phyloP scores from a whole-genome alignment of 805 yeast genomes.

The Metschnikowia lachancei region DNA sequence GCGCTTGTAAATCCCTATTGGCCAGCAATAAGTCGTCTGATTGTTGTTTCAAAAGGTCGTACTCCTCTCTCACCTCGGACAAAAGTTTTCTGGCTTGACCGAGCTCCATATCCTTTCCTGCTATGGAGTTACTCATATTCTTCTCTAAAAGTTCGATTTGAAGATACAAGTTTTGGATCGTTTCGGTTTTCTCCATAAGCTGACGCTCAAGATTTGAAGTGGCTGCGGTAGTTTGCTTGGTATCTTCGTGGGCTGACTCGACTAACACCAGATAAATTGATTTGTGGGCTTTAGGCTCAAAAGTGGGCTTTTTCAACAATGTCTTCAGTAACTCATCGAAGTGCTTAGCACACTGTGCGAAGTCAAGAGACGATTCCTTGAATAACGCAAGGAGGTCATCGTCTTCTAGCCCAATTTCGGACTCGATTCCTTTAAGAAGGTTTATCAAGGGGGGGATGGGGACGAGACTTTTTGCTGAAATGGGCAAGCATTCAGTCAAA shows the following conservation, averaged over 20 bases:
- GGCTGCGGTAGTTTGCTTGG: neutral
- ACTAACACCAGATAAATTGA: neutral
- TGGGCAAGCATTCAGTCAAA: neutral
- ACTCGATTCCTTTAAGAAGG: conserved; percentile 1
- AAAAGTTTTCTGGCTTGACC: conserved; percentile 17
- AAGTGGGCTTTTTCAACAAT: neutral
- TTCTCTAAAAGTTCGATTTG: conserved; percentile 46
- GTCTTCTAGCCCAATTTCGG: conserved; percentile 7
- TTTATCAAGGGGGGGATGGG: neutral
- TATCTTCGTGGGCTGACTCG: neutral
- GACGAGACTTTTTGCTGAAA: neutral
- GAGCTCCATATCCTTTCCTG: conserved; percentile 28
- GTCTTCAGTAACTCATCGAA: neutral
- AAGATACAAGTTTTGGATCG: conserved; percentile 43
- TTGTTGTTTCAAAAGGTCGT: conserved; percentile 20
- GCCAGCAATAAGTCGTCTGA: conserved; percentile 20
- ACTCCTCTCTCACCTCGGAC: conserved; percentile 5
- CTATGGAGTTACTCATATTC: conserved; percentile 36
- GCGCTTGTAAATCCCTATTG: conserved; percentile 23
- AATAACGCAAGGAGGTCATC: conserved; percentile 1
- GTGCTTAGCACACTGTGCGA: neutral
- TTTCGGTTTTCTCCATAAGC: conserved; percentile 13
- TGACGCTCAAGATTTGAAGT: conserved; percentile 4
- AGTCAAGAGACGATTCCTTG: neutral
- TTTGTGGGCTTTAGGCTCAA: neutral